A percentile compares a stretch with the other conserved stretches of the same genome.
These are phyloP conservation scores for Pestalotiopsis sp. DNA, from an alignment of 2,329 filamentous ascomycete genomes.

Conservation along the genomic window DNA sequence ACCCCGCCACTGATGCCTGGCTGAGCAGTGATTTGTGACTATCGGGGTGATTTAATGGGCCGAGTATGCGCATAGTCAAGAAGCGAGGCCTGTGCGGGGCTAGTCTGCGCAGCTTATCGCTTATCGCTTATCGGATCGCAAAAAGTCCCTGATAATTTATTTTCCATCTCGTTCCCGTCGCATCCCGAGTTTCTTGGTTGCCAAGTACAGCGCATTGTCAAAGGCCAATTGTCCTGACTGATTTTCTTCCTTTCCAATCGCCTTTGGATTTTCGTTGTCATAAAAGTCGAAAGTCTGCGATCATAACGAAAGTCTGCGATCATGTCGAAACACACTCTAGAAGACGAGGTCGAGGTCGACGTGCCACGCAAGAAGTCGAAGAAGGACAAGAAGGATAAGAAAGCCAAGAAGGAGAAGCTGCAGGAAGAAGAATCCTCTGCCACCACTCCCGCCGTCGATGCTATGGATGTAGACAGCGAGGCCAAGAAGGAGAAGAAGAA, in stretches of 20 bases:
- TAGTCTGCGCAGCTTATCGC: neutral
- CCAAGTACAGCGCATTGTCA: neutral
- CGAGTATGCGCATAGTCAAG: neutral
- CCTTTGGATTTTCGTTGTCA: neutral
- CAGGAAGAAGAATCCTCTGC: constrained; percentile 5
- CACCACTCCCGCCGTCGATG: constrained; percentile 22
- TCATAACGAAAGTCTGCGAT: neutral
- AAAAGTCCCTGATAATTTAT: constrained; percentile 9
- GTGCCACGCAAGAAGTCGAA: constrained; percentile 42
- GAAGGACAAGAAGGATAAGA: constrained; percentile 40
- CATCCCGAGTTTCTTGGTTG: neutral
- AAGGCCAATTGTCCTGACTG: neutral
- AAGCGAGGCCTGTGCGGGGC: neutral
- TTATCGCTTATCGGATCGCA: constrained; percentile 12
- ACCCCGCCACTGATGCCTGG: neutral
- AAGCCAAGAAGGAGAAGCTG: constrained; percentile 30
- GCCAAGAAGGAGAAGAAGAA: constrained; percentile 29
- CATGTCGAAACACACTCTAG: constrained; percentile 35
- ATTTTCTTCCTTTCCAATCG: neutral
- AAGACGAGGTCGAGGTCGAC: constrained; percentile 31
- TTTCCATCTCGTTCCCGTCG: neutral
- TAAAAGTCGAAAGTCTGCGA: neutral
- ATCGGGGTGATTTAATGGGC: neutral
- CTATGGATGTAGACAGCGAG: constrained; percentile 19
- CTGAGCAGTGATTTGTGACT: neutral